Conservation (phyloP, 2,329 filamentous ascomycete genomes). For the Paracamarosporium sp. region DNA sequence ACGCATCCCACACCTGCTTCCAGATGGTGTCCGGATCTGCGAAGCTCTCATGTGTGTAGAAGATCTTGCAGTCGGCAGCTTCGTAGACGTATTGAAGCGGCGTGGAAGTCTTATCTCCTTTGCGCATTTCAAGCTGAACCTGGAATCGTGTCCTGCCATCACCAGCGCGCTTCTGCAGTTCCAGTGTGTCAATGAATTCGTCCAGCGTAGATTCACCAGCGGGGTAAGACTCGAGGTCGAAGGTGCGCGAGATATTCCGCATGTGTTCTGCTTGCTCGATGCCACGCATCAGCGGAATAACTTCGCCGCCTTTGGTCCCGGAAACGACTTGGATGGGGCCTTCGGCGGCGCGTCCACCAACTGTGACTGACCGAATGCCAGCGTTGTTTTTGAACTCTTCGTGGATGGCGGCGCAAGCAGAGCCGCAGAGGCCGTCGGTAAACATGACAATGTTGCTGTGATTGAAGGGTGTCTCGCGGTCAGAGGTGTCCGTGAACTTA, state of each 20-base stretch:
- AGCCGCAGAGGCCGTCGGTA: conserved; percentile 64
- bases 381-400: conserved; percentile 59
- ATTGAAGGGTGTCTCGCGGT: conserved; percentile 40
- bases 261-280: conserved; percentile 20
- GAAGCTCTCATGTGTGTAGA: conserved; percentile 63
- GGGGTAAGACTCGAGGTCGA: conserved; percentile 15
- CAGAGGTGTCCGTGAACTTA: conserved; percentile 26
- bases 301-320: conserved; percentile 62
- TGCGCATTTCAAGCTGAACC: conserved; percentile 32
- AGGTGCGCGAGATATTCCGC: conserved; percentile 20
- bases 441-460: conserved; percentile 50
- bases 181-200: conserved; percentile 19
- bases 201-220: conserved; percentile 14
- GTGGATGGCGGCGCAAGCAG: conserved; percentile 64
- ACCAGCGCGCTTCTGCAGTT: conserved; percentile 24
- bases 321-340: conserved; percentile 67
- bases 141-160: conserved; percentile 22
- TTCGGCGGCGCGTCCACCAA: conserved; percentile 64
- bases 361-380: conserved; percentile 61
- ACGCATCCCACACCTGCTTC: conserved; percentile 46
- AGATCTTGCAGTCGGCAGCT: conserved; percentile 66
- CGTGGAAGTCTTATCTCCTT: conserved; percentile 40
- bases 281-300: conserved; percentile 26
- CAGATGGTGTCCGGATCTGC: conserved; percentile 58
- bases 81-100: conserved; percentile 67